Percentiles rank a stretch among this genome's conserved stretches.
Conservation (phyloP, 371 early-diverging fungal genomes). For the Mucor lusitanicus region DNA sequence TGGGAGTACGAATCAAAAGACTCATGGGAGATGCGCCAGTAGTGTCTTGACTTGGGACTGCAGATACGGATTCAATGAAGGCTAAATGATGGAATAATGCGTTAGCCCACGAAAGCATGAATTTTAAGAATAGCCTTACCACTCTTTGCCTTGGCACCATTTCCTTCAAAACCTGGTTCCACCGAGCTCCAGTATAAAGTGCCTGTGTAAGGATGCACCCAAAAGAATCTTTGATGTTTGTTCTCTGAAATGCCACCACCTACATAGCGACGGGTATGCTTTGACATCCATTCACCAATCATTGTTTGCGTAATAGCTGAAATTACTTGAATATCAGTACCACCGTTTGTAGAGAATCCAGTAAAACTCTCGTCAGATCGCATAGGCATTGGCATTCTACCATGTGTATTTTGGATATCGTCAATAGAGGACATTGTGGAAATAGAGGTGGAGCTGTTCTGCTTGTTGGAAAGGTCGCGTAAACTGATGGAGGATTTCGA, state of each 20-base stretch:
- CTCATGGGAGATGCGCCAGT: conserved; percentile 53
- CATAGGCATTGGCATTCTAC: conserved; percentile 1
- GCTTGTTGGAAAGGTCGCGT: conserved; percentile 15
- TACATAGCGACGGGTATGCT: conserved; percentile 67
- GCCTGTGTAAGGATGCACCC: conserved; percentile 87
- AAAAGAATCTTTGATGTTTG: conserved; percentile 76
- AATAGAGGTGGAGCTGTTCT: conserved; percentile 20
- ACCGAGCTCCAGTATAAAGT: conserved; percentile 78
- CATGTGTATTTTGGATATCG: neutral
- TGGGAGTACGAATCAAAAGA: conserved; percentile 66
- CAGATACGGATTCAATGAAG: conserved; percentile 59
- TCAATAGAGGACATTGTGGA: conserved; percentile 35
- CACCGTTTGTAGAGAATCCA: conserved; percentile 13
- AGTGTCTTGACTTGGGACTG: conserved; percentile 44
- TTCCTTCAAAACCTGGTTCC: conserved; percentile 64
- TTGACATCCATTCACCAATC: conserved; percentile 82
- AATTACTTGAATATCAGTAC: conserved; percentile 64
- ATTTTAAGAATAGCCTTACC: conserved; percentile 27
- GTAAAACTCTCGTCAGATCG: conserved; percentile 14
- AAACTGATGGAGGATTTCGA: conserved; percentile 9
- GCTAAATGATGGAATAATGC: conserved; percentile 33
- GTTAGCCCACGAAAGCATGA: neutral
- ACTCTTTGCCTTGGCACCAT: conserved; percentile 56
- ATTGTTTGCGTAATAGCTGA: conserved; percentile 77
- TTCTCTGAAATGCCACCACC: conserved; percentile 64